Base-by-base conservation (phyloP, 148 eudicot species). In the Tetragonia tetragonoides region DNA sequence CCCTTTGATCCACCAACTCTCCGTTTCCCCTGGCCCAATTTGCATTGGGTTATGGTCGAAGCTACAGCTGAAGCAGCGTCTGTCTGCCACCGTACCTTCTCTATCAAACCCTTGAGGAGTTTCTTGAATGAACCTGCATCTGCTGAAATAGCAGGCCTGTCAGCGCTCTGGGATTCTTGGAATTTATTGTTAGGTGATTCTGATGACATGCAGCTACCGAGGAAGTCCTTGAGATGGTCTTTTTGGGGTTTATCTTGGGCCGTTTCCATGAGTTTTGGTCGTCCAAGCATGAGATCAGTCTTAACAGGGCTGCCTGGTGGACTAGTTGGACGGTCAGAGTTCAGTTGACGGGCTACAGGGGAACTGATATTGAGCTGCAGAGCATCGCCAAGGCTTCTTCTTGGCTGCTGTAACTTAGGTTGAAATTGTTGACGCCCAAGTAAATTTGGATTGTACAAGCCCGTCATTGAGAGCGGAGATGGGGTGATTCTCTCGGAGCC, bases 81-180 rank as follows among this genome's bases (percentile, higher is more conserved):
- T 16, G 82, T 85, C 81, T 95, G 99, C 99, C 99, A 95, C 89
- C 93, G 90, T 8, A 91, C 98, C 76, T 86, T 95, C 78, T 89
- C 97, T 76, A 83, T 85, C 38, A 95, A 85, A 53, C 92, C 93
- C 86, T 93, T 95, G 47, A 95, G 89, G 46, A 95, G 89, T 82
- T 81, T 87, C 86, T 95, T 95, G 83, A 81, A 95, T 2, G 88
- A 84, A 80, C 91, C 98, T 7, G 88, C 80, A 81, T 95, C 99
- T n/a, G 74, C 78, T 40, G 80, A 79, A 56, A 76, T 77, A 56
- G 84, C 75, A 60, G 90, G 87, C 65, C 72, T 63, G 23, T 91
- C 90, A 57, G 77, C 79, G 42, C 75, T 81, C 74, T 73, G 79
- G 46, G 60, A 53, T 66, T 83, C 83, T 40, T 34, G 39, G 76